Evolutionary conservation across 1,139 yeast genomes (phyloP).

Genomic region (Lodderomyces metapsilosis): DNA sequence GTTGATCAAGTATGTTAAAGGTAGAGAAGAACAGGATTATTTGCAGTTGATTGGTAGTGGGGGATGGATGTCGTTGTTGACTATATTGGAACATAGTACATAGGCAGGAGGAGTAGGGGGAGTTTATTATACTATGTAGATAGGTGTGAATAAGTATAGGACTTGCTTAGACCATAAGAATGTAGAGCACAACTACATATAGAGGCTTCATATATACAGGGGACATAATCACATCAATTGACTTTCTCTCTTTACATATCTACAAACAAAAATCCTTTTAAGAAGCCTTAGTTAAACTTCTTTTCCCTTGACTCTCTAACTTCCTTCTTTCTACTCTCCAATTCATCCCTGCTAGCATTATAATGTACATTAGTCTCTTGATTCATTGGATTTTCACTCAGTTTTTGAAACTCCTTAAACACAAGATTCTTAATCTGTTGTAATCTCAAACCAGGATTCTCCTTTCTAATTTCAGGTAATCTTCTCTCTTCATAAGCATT

Average conservation of each 20-base stretch:
- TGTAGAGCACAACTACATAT: too few species aligned
- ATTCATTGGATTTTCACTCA: conserved; percentile 83
- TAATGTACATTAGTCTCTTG: conserved; percentile 63
- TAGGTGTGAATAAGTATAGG: too few species aligned
- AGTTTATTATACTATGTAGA: not conserved
- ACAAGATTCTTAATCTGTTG: conserved; percentile 75
- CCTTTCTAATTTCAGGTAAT: conserved; percentile 70
- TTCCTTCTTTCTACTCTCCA: conserved; percentile 47
- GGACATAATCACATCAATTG: too few species aligned
- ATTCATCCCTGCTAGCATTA: conserved; percentile 62
- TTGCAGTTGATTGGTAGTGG: conserved; percentile 58
- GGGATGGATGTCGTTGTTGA: conserved; percentile 75
- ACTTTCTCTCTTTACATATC: too few species aligned
- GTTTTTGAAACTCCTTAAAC: conserved; percentile 78
- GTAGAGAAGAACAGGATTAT: conserved; percentile 42
- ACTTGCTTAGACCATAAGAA: too few species aligned
- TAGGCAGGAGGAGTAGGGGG: not conserved
- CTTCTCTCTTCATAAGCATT: conserved; percentile 71
- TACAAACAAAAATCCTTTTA: not conserved
- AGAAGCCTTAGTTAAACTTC: conserved; percentile 27
- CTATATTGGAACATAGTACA: conserved; percentile 49
- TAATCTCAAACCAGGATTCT: conserved; percentile 76
- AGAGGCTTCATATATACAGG: too few species aligned
- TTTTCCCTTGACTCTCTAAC: conserved; percentile 50
- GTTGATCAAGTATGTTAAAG: conserved; percentile 43